These are phyloP conservation scores for Linanthus parryae DNA, from an alignment of 148 eudicot genomes.

Conservation along the genomic window DNA sequence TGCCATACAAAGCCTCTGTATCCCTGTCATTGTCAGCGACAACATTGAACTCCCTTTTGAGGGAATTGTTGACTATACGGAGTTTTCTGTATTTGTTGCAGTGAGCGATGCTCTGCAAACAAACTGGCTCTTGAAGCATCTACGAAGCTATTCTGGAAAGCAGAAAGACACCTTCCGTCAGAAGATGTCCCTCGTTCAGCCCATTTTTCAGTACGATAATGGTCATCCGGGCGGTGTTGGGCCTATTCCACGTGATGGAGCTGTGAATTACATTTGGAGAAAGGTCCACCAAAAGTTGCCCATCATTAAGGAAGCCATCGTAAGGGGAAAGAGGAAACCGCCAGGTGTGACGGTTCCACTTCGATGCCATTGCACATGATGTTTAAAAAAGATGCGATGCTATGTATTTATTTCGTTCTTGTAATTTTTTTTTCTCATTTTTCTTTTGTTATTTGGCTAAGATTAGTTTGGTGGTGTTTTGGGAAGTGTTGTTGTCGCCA, in stretches of 20 bases:
- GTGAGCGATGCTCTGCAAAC: conserved; percentile 69
- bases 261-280: conserved; percentile 82
- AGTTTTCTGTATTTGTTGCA: conserved; percentile 72
- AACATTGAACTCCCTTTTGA: conserved; percentile 85
- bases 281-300: conserved; percentile 84
- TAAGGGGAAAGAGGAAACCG: conserved; percentile 74
- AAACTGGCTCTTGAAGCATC: conserved; percentile 71
- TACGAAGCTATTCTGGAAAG: conserved; percentile 41
- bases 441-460: too few species aligned
- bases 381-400: too few species aligned
- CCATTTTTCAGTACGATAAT: conserved; percentile 57
- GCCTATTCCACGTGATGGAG: conserved; percentile 65
- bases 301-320: conserved; percentile 67
- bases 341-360: conserved; percentile 58
- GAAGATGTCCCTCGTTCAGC: conserved; percentile 77
- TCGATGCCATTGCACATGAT: conserved; percentile 94
- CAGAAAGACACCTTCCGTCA: conserved; percentile 46
- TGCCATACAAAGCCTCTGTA: conserved; percentile 92
- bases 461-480: too few species aligned
- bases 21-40: conserved; percentile 89
- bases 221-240: conserved; percentile 80
- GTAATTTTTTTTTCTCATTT: too few species aligned
- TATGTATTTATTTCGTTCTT: too few species aligned
- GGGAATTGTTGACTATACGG: conserved; percentile 82
- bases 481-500: too few species aligned